A percentile compares a stretch with the other conserved stretches of the same genome.
These are phyloP conservation scores for Tubosaeta sp. DNA, from an alignment of 768 basidiomycete species.

Conservation along the genomic window DNA sequence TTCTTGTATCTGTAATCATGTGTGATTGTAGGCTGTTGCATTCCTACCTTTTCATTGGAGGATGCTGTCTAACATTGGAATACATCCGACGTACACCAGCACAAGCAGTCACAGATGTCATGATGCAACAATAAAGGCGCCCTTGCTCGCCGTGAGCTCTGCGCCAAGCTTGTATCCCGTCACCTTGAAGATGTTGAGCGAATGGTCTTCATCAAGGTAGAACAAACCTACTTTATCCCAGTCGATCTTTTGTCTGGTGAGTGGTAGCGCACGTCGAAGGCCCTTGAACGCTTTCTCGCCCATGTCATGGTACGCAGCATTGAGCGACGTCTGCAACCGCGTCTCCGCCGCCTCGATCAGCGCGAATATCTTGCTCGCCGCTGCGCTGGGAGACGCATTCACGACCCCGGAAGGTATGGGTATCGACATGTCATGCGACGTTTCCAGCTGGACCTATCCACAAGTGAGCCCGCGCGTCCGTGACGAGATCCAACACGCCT, in stretches of 20 bases:
- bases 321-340: slow-evolving; percentile 74
- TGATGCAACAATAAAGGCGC: slow-evolving; percentile 38
- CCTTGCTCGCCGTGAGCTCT: slow-evolving; percentile 66
- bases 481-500: slow-evolving; percentile 16
- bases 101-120: slow-evolving; percentile 3
- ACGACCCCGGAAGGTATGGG: slow-evolving; percentile 56
- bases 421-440: slow-evolving; percentile 65
- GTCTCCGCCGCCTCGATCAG: slow-evolving; percentile 78
- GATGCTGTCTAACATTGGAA: neutral
- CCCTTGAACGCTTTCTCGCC: slow-evolving; percentile 92
- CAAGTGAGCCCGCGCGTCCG: neutral
- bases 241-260: slow-evolving; percentile 91
- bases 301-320: slow-evolving; percentile 83
- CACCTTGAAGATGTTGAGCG: slow-evolving; percentile 32
- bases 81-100: slow-evolving; percentile 2
- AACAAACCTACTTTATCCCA: slow-evolving; percentile 77
- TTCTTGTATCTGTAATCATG: slow-evolving; percentile 3
- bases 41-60: too few species aligned
- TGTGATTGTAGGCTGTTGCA: too few species aligned
- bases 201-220: neutral
- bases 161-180: slow-evolving; percentile 70
- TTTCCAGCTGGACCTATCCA: slow-evolving; percentile 81
- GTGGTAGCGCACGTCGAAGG: slow-evolving; percentile 82
- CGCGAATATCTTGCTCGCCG: slow-evolving; percentile 72
- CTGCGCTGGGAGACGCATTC: slow-evolving; percentile 44